phyloP scores from a whole-genome alignment of 179 eudicot genomes.

The Actinidia arguta region DNA sequence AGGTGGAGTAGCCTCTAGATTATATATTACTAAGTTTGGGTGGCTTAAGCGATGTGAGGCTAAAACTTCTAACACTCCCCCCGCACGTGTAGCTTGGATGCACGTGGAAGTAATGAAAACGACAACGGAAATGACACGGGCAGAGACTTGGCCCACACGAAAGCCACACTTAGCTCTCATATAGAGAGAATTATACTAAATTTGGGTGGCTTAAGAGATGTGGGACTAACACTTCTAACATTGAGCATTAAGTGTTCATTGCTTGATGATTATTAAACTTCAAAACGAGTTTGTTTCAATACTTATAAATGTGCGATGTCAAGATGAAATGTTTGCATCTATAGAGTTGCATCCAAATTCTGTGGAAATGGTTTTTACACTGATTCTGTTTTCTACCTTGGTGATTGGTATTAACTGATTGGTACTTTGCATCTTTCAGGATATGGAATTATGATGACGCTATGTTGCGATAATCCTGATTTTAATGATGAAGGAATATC shows the following conservation, averaged over 20 bases:
- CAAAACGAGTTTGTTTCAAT: not conserved
- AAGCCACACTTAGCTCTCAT: too few relatives aligned
- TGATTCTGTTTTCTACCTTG: not conserved
- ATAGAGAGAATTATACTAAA: too few relatives aligned
- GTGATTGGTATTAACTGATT: not conserved
- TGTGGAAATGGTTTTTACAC: not conserved
- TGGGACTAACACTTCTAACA: too few relatives aligned
- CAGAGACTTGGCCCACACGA: too few relatives aligned
- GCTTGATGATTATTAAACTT: not conserved
- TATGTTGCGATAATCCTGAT: constrained; percentile 76
- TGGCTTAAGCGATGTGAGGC: too few relatives aligned
- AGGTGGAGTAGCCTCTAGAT: too few relatives aligned
- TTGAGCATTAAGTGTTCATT: not conserved
- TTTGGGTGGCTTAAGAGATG: too few relatives aligned
- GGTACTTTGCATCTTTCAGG: constrained; percentile 39
- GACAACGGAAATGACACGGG: too few relatives aligned
- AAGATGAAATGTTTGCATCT: not conserved
- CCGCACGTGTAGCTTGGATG: too few relatives aligned
- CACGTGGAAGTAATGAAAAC: too few relatives aligned
- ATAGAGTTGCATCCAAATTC: not conserved
- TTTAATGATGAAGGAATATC: constrained; percentile 82
- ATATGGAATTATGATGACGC: constrained; percentile 98
- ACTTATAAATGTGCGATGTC: not conserved
- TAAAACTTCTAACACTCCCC: too few relatives aligned
- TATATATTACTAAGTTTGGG: too few relatives aligned